Evolutionary conservation across 257 asterid genomes (phyloP).

Genomic region (Rehmannia glutinosa): DNA sequence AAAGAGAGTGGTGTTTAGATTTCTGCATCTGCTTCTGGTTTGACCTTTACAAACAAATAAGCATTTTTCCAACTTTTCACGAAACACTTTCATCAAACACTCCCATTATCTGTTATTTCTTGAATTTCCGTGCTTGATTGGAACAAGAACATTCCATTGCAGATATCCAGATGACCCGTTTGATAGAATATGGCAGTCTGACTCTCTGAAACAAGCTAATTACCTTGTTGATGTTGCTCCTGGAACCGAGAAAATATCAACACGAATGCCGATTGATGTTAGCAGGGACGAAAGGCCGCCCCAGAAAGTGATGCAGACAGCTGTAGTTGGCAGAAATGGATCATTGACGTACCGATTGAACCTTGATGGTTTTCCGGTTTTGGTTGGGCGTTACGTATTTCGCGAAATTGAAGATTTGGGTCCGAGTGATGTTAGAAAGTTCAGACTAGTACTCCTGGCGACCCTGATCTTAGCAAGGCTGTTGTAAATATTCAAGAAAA

Average conservation of each 20-base stretch:
- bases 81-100: too few species aligned
- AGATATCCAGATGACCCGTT: slow-evolving; percentile 98
- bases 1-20: too few species aligned
- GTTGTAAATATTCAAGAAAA: slow-evolving; percentile 87
- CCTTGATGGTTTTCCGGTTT: slow-evolving; percentile 81
- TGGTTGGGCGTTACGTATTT: slow-evolving; percentile 96
- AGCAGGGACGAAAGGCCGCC: slow-evolving; percentile 68
- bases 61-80: too few species aligned
- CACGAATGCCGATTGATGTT: slow-evolving; percentile 66
- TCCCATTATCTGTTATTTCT: not conserved
- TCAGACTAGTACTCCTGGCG: slow-evolving; percentile 67
- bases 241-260: slow-evolving; percentile 82
- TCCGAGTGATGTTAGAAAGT: slow-evolving; percentile 58
- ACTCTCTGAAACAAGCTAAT: slow-evolving; percentile 73
- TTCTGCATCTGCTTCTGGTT: too few species aligned
- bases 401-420: slow-evolving; percentile 86
- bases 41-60: too few species aligned
- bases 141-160: not conserved
- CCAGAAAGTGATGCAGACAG: slow-evolving; percentile 95
- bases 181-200: slow-evolving; percentile 93
- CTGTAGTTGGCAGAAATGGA: slow-evolving; percentile 97
- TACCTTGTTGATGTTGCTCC: slow-evolving; percentile 95
- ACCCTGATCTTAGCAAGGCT: slow-evolving; percentile 72
- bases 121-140: not conserved
- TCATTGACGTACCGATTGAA: slow-evolving; percentile 83